phyloP scores from a whole-genome alignment of 176 grass and related monocot species.

The Paspalum notatum region DNA sequence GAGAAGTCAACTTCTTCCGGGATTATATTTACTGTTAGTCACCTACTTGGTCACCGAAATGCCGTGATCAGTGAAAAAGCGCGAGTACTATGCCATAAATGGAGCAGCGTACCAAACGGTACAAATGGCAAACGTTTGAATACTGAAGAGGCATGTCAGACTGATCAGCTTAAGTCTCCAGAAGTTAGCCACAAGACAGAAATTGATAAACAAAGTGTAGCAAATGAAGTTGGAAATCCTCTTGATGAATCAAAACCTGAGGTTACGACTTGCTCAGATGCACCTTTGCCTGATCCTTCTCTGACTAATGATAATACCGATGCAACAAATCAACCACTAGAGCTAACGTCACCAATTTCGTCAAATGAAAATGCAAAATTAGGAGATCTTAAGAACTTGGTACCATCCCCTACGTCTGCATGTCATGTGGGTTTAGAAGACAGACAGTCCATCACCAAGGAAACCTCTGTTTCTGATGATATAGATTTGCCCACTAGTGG shows the following conservation, averaged over 20 bases:
- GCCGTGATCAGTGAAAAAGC: slow-evolving; percentile 60
- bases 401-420: slow-evolving; percentile 28
- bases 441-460: slow-evolving; percentile 16
- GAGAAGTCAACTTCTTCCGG: slow-evolving; percentile 43
- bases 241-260: slow-evolving; percentile 28
- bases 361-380: slow-evolving; percentile 34
- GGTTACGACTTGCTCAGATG: slow-evolving; percentile 10
- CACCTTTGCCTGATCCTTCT: slow-evolving; percentile 19
- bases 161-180: slow-evolving; percentile 13
- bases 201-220: slow-evolving; percentile 13
- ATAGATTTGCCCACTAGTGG: slow-evolving; percentile 13
- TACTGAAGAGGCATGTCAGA: slow-evolving; percentile 7
- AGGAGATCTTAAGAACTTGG: slow-evolving; percentile 42
- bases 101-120: slow-evolving; percentile 26
- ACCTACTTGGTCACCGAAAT: slow-evolving; percentile 51
- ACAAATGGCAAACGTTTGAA: slow-evolving; percentile 10
- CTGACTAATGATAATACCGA: slow-evolving; percentile 27
- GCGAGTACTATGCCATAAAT: slow-evolving; percentile 50
- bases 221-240: slow-evolving; percentile 8
- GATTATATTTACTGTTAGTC: slow-evolving; percentile 46
- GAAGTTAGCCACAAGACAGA: slow-evolving; percentile 16
- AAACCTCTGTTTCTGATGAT: slow-evolving; percentile 35
- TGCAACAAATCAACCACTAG: slow-evolving; percentile 28
- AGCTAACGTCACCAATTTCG: slow-evolving; percentile 18
- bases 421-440: slow-evolving; percentile 39